A percentile compares a stretch with the other conserved stretches of the same genome.
Evolutionary conservation across 371 early-diverging fungal genomes (phyloP).

Genomic region (Lichtheimia corymbifera): DNA sequence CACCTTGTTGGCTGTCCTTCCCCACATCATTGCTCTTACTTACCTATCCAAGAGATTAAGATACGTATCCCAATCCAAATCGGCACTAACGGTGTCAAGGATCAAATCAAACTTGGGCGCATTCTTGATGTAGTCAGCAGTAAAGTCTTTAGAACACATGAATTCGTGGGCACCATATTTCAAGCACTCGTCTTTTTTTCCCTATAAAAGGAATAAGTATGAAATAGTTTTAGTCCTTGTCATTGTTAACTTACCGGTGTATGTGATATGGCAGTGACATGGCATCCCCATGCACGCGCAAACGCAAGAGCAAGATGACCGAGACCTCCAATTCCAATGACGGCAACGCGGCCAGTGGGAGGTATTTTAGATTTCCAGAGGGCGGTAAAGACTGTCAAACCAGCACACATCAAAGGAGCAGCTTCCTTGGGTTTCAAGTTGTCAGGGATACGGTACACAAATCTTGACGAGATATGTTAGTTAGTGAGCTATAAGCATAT

Average conservation of each 20-base stretch:
- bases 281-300: slow-evolving; percentile 60
- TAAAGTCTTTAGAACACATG: slow-evolving; percentile 46
- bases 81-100: slow-evolving; percentile 47
- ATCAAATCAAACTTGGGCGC: slow-evolving; percentile 48
- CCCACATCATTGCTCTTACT: neutral
- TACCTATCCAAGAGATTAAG: slow-evolving; percentile 38
- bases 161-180: slow-evolving; percentile 70
- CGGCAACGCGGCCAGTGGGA: slow-evolving; percentile 60
- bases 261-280: slow-evolving; percentile 44
- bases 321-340: slow-evolving; percentile 72
- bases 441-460: slow-evolving; percentile 56
- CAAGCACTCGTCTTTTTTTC: slow-evolving; percentile 66
- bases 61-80: slow-evolving; percentile 48
- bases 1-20: neutral
- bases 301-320: slow-evolving; percentile 71
- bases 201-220: slow-evolving; percentile 17
- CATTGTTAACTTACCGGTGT: slow-evolving; percentile 15
- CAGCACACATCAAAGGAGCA: slow-evolving; percentile 68
- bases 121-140: slow-evolving; percentile 22
- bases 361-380: slow-evolving; percentile 41
- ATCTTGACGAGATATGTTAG: slow-evolving; percentile 18
- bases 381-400: slow-evolving; percentile 63
- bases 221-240: neutral
- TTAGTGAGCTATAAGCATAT: neutral
- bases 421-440: slow-evolving; percentile 49